Conservation (phyloP, 345 rosid species). For the Eucalyptus paniculata region DNA sequence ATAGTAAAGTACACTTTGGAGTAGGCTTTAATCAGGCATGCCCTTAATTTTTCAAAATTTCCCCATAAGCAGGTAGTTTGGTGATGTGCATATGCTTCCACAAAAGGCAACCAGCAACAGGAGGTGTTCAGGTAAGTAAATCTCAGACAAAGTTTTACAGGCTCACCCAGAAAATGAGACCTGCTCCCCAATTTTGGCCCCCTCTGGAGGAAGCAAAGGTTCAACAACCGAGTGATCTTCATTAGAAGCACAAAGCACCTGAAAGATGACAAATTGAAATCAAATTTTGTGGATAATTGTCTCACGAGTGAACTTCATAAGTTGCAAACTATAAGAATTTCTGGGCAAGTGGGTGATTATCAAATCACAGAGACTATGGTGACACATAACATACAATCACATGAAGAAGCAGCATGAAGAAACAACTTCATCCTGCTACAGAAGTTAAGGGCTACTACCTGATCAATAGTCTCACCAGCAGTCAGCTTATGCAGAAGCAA, state of each 20-base stretch:
- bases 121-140: neutral
- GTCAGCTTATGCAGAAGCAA: neutral
- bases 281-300: neutral
- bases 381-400: neutral
- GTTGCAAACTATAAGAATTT: neutral
- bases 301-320: neutral
- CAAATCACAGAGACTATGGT: neutral
- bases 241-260: slow-evolving; percentile 91
- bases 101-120: neutral
- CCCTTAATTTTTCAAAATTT: neutral
- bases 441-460: neutral
- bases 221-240: slow-evolving; percentile 76
- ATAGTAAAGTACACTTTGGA: neutral
- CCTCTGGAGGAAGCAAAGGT: slow-evolving; percentile 83
- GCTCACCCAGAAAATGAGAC: slow-evolving; percentile 70
- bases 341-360: neutral
- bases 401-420: neutral
- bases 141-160: neutral
- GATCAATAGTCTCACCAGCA: neutral
- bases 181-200: slow-evolving; percentile 64
- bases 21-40: neutral
- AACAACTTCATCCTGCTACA: neutral
- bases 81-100: neutral
- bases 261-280: neutral
- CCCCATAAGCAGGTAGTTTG: neutral